Evolutionary conservation across 306 rosid species (phyloP), one percentile per base, ranked within the genome.

Genomic region (Quercus glauca): DNA sequence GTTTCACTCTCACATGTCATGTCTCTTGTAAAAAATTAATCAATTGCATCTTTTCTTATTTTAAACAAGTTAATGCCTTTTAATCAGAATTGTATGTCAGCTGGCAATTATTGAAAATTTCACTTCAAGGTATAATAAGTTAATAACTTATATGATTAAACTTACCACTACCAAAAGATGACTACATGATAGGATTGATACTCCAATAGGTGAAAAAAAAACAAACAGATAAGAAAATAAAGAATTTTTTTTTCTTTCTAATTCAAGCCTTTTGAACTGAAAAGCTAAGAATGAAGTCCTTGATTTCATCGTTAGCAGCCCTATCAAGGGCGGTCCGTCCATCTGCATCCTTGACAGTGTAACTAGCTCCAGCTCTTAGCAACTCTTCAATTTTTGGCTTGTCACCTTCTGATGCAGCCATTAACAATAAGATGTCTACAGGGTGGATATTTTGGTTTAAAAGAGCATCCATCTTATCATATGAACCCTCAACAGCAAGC

Each of bases 401-500:
- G 90, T 95, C 99, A 6, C 96, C 94, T 85, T 95, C 99, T 0
- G 97, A 78, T 52, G 98, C 79, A 80, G 99, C 98, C 82, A 95
- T 77, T 71, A 95, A 75, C 60, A 95, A 73, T 69, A 95, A 82
- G 76, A 95, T 93, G 81, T 95, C 99, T 11, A 91, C 98, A 0
- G 99, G 99, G 77, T 91, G 98, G 69, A 93, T 93, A 49, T 95
- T 83, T 77, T 86, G 96, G 85, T 68, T 74, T 65, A 95, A 81
- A 80, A 95, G 99, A 75, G 94, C 93, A 76, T 92, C 93, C 99
- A 95, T 91, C 83, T 93, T 92, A 60, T 89, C 95, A 76, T 95
- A 95, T 69, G 99, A 23, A 23, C 98, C 98, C 59, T 95, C 99
- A 12, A 93, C 99, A 0, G 97, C 99, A 0, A 95, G 98, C 99